phyloP scores from a whole-genome alignment of 805 yeast species.

The Candida pseudoglaebosa region DNA sequence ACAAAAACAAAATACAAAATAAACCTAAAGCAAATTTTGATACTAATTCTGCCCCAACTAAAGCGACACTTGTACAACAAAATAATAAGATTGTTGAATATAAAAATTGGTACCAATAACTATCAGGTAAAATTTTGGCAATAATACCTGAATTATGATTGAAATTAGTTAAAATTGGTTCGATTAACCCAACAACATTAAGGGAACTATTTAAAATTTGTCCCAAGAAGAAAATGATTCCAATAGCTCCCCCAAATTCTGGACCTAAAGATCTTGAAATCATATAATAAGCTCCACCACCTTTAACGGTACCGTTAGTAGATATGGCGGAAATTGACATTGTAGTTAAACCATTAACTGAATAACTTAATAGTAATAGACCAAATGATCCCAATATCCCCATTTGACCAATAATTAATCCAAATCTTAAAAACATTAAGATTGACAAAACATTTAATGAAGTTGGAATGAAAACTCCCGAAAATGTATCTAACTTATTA shows the following conservation, averaged over 20 bases:
- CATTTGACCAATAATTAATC: constrained; percentile 92
- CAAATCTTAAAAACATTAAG: constrained; percentile 91
- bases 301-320: constrained; percentile 94
- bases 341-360: constrained; percentile 80
- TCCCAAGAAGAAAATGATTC: constrained; percentile 89
- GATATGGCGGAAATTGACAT: constrained; percentile 92
- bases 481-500: constrained; percentile 69
- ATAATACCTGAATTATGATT: constrained; percentile 59
- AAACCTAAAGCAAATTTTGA: constrained; percentile 77
- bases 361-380: constrained; percentile 66
- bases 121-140: constrained; percentile 57
- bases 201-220: constrained; percentile 88
- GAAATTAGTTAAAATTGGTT: constrained; percentile 80
- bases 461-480: constrained; percentile 93
- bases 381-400: constrained; percentile 78
- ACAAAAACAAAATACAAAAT: constrained; percentile 59
- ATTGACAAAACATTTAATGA: constrained; percentile 89
- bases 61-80: constrained; percentile 68
- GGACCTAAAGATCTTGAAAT: constrained; percentile 93
- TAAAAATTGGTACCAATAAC: constrained; percentile 60
- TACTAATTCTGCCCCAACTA: constrained; percentile 77
- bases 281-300: constrained; percentile 99
- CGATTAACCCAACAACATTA: constrained; percentile 94
- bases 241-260: constrained; percentile 97
- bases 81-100: constrained; percentile 72